Conservation (phyloP, 768 basidiomycete species). For the Tephrocybe sp. region DNA sequence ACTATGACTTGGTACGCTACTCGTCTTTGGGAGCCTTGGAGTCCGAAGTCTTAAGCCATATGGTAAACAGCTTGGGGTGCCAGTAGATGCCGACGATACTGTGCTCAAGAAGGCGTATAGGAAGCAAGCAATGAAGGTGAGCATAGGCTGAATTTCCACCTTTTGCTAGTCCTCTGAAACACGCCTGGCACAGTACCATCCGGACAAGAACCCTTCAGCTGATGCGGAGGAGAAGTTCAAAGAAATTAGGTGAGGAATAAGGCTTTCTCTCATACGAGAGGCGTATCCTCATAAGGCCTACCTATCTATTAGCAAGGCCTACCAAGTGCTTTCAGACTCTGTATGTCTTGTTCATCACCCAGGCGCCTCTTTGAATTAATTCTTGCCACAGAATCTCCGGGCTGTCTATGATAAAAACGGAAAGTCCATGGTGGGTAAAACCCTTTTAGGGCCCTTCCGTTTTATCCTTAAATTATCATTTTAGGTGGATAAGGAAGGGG, state of each 20-base stretch:
- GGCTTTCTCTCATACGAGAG: background rate
- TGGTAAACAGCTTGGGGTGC: slow-evolving; percentile 58
- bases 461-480: background rate
- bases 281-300: background rate
- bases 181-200: slow-evolving; percentile 65
- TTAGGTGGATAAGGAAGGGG: slow-evolving; percentile 77
- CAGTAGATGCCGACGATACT: slow-evolving; percentile 71
- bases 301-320: slow-evolving; percentile 71
- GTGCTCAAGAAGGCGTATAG: slow-evolving; percentile 94
- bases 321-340: slow-evolving; percentile 85
- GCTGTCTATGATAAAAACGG: slow-evolving; percentile 96
- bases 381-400: slow-evolving; percentile 61
- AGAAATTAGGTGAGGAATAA: slow-evolving; percentile 71
- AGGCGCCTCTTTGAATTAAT: background rate
- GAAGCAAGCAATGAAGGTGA: slow-evolving; percentile 89
- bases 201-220: slow-evolving; percentile 91
- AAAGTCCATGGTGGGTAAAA: slow-evolving; percentile 67
- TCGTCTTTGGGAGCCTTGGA: background rate
- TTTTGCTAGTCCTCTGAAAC: background rate
- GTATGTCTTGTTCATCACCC: slow-evolving; percentile 38
- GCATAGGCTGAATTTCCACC: background rate
- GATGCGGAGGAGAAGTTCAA: slow-evolving; percentile 97
- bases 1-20: slow-evolving; percentile 74
- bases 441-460: background rate
- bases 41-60: background rate